phyloP scores from a whole-genome alignment of 768 basidiomycete genomes.

The Sutorius australiensis region DNA sequence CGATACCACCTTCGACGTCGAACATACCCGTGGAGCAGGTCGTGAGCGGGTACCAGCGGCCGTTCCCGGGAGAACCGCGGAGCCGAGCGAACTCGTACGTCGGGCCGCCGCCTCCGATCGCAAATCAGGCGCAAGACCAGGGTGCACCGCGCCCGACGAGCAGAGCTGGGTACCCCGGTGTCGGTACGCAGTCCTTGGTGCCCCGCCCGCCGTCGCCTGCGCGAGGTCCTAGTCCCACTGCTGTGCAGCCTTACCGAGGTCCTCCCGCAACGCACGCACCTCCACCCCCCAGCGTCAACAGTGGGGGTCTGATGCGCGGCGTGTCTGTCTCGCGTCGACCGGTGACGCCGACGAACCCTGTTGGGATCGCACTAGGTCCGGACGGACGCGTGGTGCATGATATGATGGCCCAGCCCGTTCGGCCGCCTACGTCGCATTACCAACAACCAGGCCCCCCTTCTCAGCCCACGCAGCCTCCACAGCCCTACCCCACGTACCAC shows the following conservation, averaged over 20 bases:
- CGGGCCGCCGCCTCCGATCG: slow-evolving; percentile 28
- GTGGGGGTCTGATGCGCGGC: slow-evolving; percentile 8
- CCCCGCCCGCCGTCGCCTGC: slow-evolving; percentile 63
- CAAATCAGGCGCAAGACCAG: slow-evolving; percentile 27
- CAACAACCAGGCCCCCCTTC: slow-evolving; percentile 1
- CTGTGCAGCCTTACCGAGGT: slow-evolving; percentile 10
- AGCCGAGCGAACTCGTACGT: slow-evolving; percentile 51
- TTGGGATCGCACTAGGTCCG: slow-evolving; percentile 81
- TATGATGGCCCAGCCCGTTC: slow-evolving; percentile 49
- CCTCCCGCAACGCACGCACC: background rate
- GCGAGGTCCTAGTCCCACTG: slow-evolving; percentile 20
- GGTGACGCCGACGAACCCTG: slow-evolving; percentile 70
- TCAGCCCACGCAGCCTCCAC: slow-evolving; percentile 13
- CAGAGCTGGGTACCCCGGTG: slow-evolving; percentile 69
- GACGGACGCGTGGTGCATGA: slow-evolving; percentile 79
- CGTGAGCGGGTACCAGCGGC: slow-evolving; percentile 72
- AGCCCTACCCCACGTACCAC: slow-evolving; percentile 19
- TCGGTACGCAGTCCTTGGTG: slow-evolving; percentile 70
- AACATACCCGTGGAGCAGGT: slow-evolving; percentile 69
- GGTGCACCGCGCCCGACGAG: slow-evolving; percentile 52
- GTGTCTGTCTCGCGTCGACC: slow-evolving; percentile 38
- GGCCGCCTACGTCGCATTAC: slow-evolving; percentile 11
- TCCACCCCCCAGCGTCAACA: background rate
- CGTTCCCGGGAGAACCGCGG: slow-evolving; percentile 79
- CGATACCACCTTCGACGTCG: slow-evolving; percentile 35